A percentile compares a stretch with the other conserved stretches of the same genome.
These are phyloP conservation scores for Cucurbita pepo DNA, from an alignment of 306 rosid species.

Conservation along the genomic window DNA sequence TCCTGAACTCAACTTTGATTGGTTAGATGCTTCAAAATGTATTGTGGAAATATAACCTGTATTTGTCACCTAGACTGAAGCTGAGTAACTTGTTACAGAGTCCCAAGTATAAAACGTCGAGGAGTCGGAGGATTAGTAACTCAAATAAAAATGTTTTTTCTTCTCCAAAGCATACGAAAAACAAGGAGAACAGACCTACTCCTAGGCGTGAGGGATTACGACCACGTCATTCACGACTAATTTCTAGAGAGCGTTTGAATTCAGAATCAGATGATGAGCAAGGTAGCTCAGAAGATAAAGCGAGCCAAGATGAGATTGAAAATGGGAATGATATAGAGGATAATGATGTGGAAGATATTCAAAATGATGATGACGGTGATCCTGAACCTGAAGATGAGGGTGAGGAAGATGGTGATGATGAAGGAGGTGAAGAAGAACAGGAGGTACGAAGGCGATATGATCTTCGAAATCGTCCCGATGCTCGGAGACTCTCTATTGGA, in stretches of 20 bases:
- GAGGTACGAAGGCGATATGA: slow-evolving; percentile 89
- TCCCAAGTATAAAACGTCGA: slow-evolving; percentile 24
- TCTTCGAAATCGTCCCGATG: slow-evolving; percentile 89
- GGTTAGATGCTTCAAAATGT: neutral
- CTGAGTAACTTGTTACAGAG: slow-evolving; percentile 34
- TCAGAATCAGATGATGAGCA: slow-evolving; percentile 58
- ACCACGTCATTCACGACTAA: slow-evolving; percentile 62
- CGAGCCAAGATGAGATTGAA: slow-evolving; percentile 64
- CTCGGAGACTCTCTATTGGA: slow-evolving; percentile 69
- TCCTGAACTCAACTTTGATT: neutral
- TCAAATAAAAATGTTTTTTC: slow-evolving; percentile 34
- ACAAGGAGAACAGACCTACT: slow-evolving; percentile 17
- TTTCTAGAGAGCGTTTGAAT: slow-evolving; percentile 25
- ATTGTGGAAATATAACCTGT: neutral
- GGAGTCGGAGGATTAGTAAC: slow-evolving; percentile 31
- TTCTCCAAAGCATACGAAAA: slow-evolving; percentile 45
- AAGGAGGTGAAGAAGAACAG: slow-evolving; percentile 76
- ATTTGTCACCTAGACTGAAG: slow-evolving; percentile 17
- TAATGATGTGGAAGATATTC: slow-evolving; percentile 75
- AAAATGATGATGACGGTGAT: slow-evolving; percentile 53
- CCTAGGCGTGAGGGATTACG: slow-evolving; percentile 96
- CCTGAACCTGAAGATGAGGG: slow-evolving; percentile 51
- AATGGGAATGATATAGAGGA: slow-evolving; percentile 71
- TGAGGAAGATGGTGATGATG: slow-evolving; percentile 59
- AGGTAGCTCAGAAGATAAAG: slow-evolving; percentile 56